Evolutionary conservation across 2,329 filamentous ascomycete genomes (phyloP).

Genomic region (Colletotrichum gigasporum): DNA sequence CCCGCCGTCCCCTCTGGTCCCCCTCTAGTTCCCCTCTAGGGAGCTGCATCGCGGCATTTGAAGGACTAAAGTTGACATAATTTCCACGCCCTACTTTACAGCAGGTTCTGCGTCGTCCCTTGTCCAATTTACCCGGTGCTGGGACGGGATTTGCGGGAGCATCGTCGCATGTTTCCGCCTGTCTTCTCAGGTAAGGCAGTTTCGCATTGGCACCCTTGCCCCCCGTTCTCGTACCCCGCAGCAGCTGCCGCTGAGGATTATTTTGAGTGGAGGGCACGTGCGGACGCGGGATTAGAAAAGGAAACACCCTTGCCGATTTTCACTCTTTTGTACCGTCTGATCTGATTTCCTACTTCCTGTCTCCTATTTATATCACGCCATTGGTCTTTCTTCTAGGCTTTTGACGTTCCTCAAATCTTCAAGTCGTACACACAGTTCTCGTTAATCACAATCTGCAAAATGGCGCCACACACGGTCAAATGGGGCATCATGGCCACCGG

Average conservation of each 20-base stretch:
- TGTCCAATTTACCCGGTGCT: neutral
- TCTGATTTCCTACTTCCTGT: neutral
- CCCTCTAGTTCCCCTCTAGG: too few relatives aligned
- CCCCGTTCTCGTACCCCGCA: conserved; percentile 22
- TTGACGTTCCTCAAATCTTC: neutral
- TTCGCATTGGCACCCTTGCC: neutral
- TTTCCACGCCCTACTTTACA: too few relatives aligned
- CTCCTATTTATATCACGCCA: neutral
- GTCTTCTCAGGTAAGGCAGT: neutral
- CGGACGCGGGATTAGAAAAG: conserved; percentile 14
- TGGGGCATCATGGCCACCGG: conserved; percentile 72
- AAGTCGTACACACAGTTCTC: neutral
- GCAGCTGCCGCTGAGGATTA: conserved; percentile 13
- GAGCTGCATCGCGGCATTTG: too few relatives aligned
- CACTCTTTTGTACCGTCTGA: neutral
- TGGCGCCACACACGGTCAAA: conserved; percentile 60
- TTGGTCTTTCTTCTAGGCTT: neutral
- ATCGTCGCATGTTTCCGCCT: neutral
- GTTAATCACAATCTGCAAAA: conserved; percentile 38
- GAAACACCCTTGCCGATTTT: conserved; percentile 1
- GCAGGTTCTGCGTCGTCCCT: neutral
- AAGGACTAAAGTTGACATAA: too few relatives aligned
- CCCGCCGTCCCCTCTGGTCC: too few relatives aligned
- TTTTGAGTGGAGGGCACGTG: conserved; percentile 10
- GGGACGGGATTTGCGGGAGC: neutral